Evolutionary conservation across 2,329 filamentous ascomycete species (phyloP), one percentile per base, ranked within the genome.

Genomic region (Fragosphaeria purpurea): DNA sequence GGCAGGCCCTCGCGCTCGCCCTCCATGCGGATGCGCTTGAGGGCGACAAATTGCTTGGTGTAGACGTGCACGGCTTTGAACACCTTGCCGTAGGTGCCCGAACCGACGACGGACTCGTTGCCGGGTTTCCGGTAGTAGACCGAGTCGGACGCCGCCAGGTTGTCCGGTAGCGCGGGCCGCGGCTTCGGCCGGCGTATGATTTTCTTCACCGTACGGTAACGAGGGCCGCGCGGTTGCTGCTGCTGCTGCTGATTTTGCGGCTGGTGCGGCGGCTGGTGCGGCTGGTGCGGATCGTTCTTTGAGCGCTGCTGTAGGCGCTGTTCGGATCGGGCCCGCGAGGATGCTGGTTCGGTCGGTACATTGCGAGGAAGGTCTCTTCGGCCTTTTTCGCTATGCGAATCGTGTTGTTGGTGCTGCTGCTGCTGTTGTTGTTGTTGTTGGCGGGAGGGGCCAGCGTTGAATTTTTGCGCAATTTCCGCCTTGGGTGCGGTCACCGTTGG

Each of bases 31-130:
- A 95, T 94, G 60, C 87, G 85, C 70, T 95, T 95, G 53, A 95
- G 72, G 1, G 89, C 89, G 31, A 94, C 89, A 53, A 86, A 75
- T 41, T 82, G 80, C 58, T 86, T 86, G 1, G 87, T 95, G 63
- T 94, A 94, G n/a, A 93, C 87, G 61, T 95, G 88, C 7, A 89
- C 73, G n/a, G 82, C 89, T 65, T 95, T 95, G 73, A 94, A 95
- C 5, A 95, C 89, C 65, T 95, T 95, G 48, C 88, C 93, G 60
- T 96, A 97, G 0, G 91, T 97, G 9, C 91, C 91, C 42, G 91
- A 95, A 12, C 91, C 91, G 22, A 97, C 85, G 0, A 97, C 91
- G 0, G 91, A 97, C 64, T 95, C 91, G 59, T 97, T 95, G n/a
- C 91, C 91, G 1, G 90, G 90, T 63, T 96, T 97, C 56, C 91